Base-by-base conservation (phyloP, 495 filamentous ascomycete genomes). In the Thozetella sp. region DNA sequence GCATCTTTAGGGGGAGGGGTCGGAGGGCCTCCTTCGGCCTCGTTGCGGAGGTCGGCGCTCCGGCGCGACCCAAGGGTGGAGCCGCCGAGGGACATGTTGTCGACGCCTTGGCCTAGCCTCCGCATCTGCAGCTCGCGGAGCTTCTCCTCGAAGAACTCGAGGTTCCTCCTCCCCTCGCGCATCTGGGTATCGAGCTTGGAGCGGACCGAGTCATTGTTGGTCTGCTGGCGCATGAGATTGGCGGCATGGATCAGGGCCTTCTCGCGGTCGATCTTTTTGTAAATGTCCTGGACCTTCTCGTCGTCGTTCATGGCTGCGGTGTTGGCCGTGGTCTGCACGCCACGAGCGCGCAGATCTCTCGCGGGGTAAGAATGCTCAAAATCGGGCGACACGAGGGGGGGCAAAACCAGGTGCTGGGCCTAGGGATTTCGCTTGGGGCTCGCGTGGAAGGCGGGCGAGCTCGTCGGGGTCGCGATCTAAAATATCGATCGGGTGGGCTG, bases 181-280 rank as follows among this genome's bases (percentile, higher is more conserved):
- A 99, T 95, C 77, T 97, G 90, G 55, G 86, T 88, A 61, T 98
- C 94, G 65, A 95, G 86, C 59, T 90, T 86, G 61, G 93, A 90
- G 66, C 93, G 90, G 59, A 98, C 93, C 56, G 86, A 78, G 56
- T 91, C 89, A 73, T 99, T 98, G 76, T 92, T 87, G 66, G 94
- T 97, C 68, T 93, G 92, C 78, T 92, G 90, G 80, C 93, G 89
- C 91, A 99, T 96, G 58, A 89, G 85, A 71, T 92, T 92, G 54
- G 96, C 96, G 64, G 91, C 93, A 75, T 91, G 89, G 82, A 99
- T 95, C 64, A 99, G 86, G 66, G 90, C 89, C 82, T 94, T 93
- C 76, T 99, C 96, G 73, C 95, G 86, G 83, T 97, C 93, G 77
- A 98, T 97, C 91, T 99, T 98, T 78, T 87, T 89, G 79, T 89